Evolutionary conservation across 192 early-diverging fungal genomes (phyloP).

Genomic region (Coemansia sp.): DNA sequence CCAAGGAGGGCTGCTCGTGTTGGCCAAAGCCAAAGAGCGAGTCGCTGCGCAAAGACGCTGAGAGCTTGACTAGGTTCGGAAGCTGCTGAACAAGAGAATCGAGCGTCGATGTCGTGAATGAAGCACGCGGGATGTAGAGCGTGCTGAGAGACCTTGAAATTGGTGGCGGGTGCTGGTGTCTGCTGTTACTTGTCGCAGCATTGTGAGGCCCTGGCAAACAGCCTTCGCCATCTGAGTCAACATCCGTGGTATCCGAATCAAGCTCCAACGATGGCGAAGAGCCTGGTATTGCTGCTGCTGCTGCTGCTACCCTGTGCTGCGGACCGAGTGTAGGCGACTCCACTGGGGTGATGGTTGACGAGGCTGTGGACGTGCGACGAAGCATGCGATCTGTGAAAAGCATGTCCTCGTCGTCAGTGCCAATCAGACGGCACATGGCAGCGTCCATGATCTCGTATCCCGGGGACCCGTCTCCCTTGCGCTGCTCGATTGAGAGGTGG

Average conservation of each 20-base stretch:
- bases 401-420: conserved; percentile 21
- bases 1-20: background rate
- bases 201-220: background rate
- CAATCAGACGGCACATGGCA: conserved; percentile 39
- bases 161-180: background rate
- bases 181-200: background rate
- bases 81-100: conserved; percentile 34
- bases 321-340: background rate
- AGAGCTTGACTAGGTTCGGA: conserved; percentile 28
- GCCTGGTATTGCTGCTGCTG: too few relatives aligned
- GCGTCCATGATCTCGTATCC: conserved; percentile 35
- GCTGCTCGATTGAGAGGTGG: conserved; percentile 48
- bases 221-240: conserved; percentile 16
- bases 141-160: conserved; percentile 23
- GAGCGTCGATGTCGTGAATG: conserved; percentile 36
- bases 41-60: conserved; percentile 40
- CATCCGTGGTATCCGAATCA: conserved; percentile 8
- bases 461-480: conserved; percentile 40
- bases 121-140: conserved; percentile 35
- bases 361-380: conserved; percentile 22
- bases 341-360: background rate
- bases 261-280: background rate
- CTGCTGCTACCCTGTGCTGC: background rate
- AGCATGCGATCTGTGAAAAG: conserved; percentile 15
- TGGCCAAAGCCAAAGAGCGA: conserved; percentile 5